A percentile compares a stretch with the other conserved stretches of the same genome.
These are phyloP conservation scores for Mariannaea elegans DNA, from an alignment of 2,329 filamentous ascomycete genomes.

Conservation along the genomic window DNA sequence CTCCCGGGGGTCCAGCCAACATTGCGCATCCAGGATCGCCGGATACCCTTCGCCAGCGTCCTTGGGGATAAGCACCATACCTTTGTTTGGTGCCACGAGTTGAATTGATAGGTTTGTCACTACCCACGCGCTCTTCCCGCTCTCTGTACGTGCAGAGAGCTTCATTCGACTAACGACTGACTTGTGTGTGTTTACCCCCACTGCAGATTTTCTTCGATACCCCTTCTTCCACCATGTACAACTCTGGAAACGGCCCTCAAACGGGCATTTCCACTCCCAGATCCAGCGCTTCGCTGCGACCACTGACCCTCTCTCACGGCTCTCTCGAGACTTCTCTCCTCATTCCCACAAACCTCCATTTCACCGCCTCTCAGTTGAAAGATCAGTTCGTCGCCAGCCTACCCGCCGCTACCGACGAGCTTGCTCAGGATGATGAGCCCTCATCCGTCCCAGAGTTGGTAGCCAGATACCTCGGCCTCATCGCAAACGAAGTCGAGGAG, in stretches of 20 bases:
- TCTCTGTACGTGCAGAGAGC: slow-evolving; percentile 1
- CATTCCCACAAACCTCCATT: slow-evolving; percentile 94
- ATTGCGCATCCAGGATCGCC: slow-evolving; percentile 39
- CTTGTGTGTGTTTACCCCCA: slow-evolving; percentile 14
- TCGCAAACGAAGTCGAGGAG: slow-evolving; percentile 88
- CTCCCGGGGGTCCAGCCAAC: slow-evolving; percentile 41
- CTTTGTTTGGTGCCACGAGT: slow-evolving; percentile 36
- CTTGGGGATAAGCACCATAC: slow-evolving; percentile 39
- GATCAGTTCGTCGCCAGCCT: slow-evolving; percentile 87
- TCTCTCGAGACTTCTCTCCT: slow-evolving; percentile 96
- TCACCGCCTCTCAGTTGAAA: slow-evolving; percentile 93
- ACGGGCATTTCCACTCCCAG: slow-evolving; percentile 97
- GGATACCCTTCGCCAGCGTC: slow-evolving; percentile 37
- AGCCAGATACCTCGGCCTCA: slow-evolving; percentile 89
- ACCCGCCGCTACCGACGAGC: slow-evolving; percentile 92
- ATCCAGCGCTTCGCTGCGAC: slow-evolving; percentile 90
- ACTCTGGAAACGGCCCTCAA: slow-evolving; percentile 82
- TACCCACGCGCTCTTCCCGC: neutral
- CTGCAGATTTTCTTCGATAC: slow-evolving; percentile 52
- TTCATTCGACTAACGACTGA: slow-evolving; percentile 25
- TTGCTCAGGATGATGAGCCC: slow-evolving; percentile 98
- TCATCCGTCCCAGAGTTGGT: slow-evolving; percentile 94
- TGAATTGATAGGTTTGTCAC: slow-evolving; percentile 45
- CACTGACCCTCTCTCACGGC: slow-evolving; percentile 89
- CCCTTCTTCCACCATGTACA: slow-evolving; percentile 76